These are phyloP conservation scores for Gynostemma pentaphyllum DNA, from an alignment of 306 rosid species.

Conservation along the genomic window DNA sequence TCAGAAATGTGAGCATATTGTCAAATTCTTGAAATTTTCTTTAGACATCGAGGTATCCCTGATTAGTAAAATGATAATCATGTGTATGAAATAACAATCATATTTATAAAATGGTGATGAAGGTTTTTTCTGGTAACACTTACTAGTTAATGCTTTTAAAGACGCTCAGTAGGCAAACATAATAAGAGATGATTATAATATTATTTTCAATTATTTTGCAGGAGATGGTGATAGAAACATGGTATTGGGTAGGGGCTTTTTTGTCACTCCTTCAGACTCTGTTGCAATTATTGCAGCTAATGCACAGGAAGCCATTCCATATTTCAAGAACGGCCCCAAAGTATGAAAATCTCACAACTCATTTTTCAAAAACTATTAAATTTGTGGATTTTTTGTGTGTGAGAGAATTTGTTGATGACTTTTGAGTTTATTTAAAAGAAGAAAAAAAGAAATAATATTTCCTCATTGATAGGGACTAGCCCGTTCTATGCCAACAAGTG, in stretches of 20 bases:
- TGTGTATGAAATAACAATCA: too few species aligned
- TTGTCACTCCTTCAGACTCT: conserved; percentile 97
- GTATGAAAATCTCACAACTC: conserved; percentile 24
- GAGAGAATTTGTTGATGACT: not conserved
- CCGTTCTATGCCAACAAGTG: conserved; percentile 98
- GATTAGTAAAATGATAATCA: not conserved
- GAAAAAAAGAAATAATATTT: conserved; percentile 8
- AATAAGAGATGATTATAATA: not conserved
- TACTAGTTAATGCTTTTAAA: not conserved
- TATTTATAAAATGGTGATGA: not conserved
- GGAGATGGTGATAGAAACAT: conserved; percentile 99
- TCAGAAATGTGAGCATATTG: not conserved
- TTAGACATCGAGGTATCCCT: not conserved
- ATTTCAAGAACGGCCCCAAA: conserved; percentile 61
- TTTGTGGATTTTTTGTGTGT: not conserved
- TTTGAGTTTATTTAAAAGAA: not conserved
- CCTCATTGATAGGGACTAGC: conserved; percentile 69
- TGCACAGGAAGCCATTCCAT: conserved; percentile 83
- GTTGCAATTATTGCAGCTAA: conserved; percentile 95
- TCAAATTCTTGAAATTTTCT: not conserved
- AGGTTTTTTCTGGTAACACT: not conserved
- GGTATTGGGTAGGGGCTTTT: conserved; percentile 79
- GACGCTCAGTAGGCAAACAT: not conserved
- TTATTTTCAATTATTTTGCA: conserved; percentile 15
- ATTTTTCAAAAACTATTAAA: not conserved